These are phyloP conservation scores for Metschnikowia shivogae DNA, from an alignment of 805 yeast genomes.

Conservation along the genomic window DNA sequence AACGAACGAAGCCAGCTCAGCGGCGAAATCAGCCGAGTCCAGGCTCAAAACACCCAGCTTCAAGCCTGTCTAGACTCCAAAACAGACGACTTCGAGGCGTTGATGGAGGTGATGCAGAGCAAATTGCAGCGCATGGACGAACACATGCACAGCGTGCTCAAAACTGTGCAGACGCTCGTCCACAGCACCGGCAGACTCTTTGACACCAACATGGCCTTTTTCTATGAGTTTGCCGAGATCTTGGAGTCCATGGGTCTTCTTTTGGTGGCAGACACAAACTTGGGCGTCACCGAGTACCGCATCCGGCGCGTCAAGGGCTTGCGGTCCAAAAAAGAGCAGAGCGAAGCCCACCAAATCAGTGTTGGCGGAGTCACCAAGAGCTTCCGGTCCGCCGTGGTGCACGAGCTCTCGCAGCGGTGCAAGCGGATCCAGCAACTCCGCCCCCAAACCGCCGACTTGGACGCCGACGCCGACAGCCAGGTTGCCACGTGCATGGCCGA, in stretches of 20 bases:
- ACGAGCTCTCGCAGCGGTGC: slow-evolving; percentile 34
- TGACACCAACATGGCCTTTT: slow-evolving; percentile 23
- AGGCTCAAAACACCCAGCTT: slow-evolving; percentile 47
- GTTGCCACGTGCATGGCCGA: neutral
- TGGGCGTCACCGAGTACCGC: slow-evolving; percentile 33
- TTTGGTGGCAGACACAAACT: slow-evolving; percentile 39
- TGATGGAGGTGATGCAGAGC: slow-evolving; percentile 37
- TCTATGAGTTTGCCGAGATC: slow-evolving; percentile 49
- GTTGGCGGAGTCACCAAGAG: slow-evolving; percentile 8
- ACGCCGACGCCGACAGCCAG: slow-evolving; percentile 8
- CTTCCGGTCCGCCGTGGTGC: slow-evolving; percentile 40
- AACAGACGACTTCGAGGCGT: slow-evolving; percentile 38
- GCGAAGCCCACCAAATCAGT: slow-evolving; percentile 21
- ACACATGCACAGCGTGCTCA: neutral
- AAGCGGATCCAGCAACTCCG: slow-evolving; percentile 41
- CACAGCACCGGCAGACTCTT: slow-evolving; percentile 26
- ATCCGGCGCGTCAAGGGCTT: slow-evolving; percentile 80
- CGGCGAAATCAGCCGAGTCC: slow-evolving; percentile 48
- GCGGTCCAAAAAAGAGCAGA: slow-evolving; percentile 37
- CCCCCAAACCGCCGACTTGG: slow-evolving; percentile 3
- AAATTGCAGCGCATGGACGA: slow-evolving; percentile 23
- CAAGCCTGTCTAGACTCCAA: slow-evolving; percentile 44
- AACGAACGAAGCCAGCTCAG: slow-evolving; percentile 51
- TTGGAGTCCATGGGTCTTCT: slow-evolving; percentile 77
- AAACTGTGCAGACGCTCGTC: slow-evolving; percentile 1